phyloP scores from a whole-genome alignment of 257 asterid genomes.

The Solanum gandarillasii region DNA sequence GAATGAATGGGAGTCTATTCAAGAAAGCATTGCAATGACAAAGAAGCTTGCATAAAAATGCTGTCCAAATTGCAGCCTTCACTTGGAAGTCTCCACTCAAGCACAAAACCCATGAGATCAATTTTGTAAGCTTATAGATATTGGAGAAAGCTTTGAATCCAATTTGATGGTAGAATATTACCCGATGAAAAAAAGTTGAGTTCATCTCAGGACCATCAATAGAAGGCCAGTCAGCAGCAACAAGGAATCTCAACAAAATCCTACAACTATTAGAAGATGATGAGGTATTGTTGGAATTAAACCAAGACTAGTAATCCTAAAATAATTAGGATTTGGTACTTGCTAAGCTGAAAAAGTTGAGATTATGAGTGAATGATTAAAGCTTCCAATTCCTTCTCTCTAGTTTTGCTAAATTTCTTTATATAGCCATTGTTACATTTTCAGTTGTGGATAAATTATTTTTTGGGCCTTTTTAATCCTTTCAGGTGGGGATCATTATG shows the following conservation, averaged over 20 bases:
- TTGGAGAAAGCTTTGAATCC: not conserved
- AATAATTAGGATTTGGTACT: not conserved
- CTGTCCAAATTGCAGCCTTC: not conserved
- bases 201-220: not conserved
- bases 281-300: not conserved
- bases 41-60: not conserved
- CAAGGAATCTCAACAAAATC: not conserved
- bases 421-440: not conserved
- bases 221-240: not conserved
- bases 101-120: not conserved
- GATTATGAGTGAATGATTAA: not conserved
- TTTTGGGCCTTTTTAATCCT: not conserved
- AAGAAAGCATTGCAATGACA: not conserved
- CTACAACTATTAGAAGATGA: not conserved
- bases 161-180: not conserved
- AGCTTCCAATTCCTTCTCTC: not conserved
- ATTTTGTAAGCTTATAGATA: not conserved
- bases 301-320: not conserved
- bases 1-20: not conserved
- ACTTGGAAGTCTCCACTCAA: not conserved
- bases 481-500: not conserved
- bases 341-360: not conserved
- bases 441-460: not conserved
- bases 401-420: not conserved
- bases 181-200: not conserved